Percentiles rank a stretch among this genome's conserved stretches.
Evolutionary conservation across 352 stramenopile species (phyloP).

Genomic region (Phytophthora constricta): DNA sequence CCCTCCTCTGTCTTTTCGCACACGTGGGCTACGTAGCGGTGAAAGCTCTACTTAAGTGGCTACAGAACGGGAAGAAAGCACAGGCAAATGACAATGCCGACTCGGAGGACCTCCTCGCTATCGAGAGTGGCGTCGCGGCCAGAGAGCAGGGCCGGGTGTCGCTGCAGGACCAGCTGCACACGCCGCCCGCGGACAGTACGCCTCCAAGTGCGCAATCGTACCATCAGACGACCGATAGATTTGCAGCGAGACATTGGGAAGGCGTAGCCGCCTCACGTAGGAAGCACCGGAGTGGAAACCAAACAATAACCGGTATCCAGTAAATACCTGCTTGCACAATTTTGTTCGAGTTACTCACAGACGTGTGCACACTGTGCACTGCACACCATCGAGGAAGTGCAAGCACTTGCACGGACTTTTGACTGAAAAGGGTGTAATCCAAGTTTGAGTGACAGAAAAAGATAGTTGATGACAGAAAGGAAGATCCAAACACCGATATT

Average conservation of each 20-base stretch:
- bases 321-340: too few species aligned
- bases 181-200: conserved; percentile 21
- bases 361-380: too few species aligned
- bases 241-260: conserved; percentile 4
- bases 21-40: conserved; percentile 48
- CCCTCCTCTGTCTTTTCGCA: conserved; percentile 49
- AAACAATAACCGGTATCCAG: not conserved
- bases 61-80: conserved; percentile 18
- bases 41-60: conserved; percentile 24
- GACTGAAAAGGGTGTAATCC: too few species aligned
- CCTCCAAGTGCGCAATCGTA: conserved; percentile 27
- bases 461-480: too few species aligned
- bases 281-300: conserved; percentile 9
- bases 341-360: too few species aligned
- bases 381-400: too few species aligned
- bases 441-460: too few species aligned
- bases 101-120: conserved; percentile 19
- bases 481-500: too few species aligned
- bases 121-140: conserved; percentile 18
- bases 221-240: conserved; percentile 16
- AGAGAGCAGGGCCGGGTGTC: conserved; percentile 10
- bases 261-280: not conserved
- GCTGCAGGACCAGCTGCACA: conserved; percentile 17
- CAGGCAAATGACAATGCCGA: conserved; percentile 7
- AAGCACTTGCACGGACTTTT: too few species aligned